Percentiles rank a stretch among this genome's conserved stretches.
Conservation (phyloP, 192 early-diverging fungal genomes). For the Rhizophagus prolifer region DNA sequence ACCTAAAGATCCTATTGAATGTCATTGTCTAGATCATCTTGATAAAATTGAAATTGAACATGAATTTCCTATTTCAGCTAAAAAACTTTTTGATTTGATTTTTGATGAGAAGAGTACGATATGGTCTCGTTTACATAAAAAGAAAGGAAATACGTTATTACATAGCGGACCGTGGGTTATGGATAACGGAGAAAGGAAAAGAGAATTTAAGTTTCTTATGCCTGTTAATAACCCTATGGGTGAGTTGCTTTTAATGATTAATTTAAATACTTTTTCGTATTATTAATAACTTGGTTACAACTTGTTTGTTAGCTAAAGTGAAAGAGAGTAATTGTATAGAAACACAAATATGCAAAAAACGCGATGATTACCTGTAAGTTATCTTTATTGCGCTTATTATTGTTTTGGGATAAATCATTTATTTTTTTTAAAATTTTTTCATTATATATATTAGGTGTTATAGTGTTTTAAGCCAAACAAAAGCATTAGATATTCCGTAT, state of each 20-base stretch:
- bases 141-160: constrained; percentile 37
- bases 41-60: constrained; percentile 61
- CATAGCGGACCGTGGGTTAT: constrained; percentile 10
- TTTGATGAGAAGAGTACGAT: constrained; percentile 54
- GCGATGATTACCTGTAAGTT: constrained; percentile 60
- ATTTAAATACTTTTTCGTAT: not conserved
- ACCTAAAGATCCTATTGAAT: constrained; percentile 52
- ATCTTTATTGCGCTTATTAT: constrained; percentile 29
- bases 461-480: constrained; percentile 43
- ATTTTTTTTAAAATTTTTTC: not conserved
- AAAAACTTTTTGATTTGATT: constrained; percentile 56
- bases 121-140: constrained; percentile 50
- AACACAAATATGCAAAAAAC: constrained; percentile 52
- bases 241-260: constrained; percentile 23
- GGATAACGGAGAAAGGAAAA: constrained; percentile 33
- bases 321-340: constrained; percentile 68
- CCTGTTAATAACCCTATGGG: constrained; percentile 72
- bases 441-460: constrained; percentile 33
- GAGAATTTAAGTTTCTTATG: constrained; percentile 63
- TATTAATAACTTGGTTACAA: not conserved
- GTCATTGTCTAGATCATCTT: constrained; percentile 67
- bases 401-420: constrained; percentile 11
- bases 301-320: constrained; percentile 53
- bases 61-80: constrained; percentile 56
- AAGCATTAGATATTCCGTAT: constrained; percentile 64